Evolutionary conservation across 2,329 filamentous ascomycete species (phyloP).

Genomic region (Aspergillus quadricinctus): DNA sequence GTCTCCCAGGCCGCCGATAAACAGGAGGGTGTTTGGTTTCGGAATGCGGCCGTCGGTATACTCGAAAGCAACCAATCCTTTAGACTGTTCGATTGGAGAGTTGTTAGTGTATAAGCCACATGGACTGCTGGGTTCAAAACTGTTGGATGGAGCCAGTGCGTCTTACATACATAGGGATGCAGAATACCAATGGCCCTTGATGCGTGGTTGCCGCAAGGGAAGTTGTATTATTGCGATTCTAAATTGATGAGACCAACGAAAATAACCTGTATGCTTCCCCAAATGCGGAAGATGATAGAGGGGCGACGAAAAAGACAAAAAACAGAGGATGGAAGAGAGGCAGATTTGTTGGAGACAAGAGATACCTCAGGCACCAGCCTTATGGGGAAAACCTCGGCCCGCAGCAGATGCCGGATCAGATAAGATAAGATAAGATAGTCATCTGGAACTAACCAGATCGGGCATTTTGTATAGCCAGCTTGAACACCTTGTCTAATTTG

Average conservation of each 20-base stretch:
- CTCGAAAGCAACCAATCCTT: conserved; percentile 39
- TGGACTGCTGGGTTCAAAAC: neutral
- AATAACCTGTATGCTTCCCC: too few species aligned
- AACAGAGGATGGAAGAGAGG: too few species aligned
- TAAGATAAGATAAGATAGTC: too few species aligned
- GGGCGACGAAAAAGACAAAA: too few species aligned
- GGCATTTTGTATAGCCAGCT: too few species aligned
- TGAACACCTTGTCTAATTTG: too few species aligned
- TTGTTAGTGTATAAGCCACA: neutral
- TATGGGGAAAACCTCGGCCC: neutral
- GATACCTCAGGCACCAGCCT: too few species aligned
- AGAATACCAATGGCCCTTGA: neutral
- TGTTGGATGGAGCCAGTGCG: neutral
- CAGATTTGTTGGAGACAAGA: too few species aligned
- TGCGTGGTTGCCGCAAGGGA: neutral
- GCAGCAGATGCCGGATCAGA: too few species aligned
- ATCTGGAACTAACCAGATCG: too few species aligned
- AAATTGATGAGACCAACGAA: too few species aligned
- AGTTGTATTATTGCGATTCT: neutral
- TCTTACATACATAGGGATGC: neutral
- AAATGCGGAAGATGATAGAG: too few species aligned
- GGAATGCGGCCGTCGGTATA: conserved; percentile 22
- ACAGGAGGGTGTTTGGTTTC: conserved; percentile 50
- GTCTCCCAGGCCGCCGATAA: conserved; percentile 57
- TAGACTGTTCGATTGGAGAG: neutral